A percentile compares a stretch with the other conserved stretches of the same genome.
Evolutionary conservation across 768 basidiomycete species (phyloP).

Genomic region (Suillus brevipes): DNA sequence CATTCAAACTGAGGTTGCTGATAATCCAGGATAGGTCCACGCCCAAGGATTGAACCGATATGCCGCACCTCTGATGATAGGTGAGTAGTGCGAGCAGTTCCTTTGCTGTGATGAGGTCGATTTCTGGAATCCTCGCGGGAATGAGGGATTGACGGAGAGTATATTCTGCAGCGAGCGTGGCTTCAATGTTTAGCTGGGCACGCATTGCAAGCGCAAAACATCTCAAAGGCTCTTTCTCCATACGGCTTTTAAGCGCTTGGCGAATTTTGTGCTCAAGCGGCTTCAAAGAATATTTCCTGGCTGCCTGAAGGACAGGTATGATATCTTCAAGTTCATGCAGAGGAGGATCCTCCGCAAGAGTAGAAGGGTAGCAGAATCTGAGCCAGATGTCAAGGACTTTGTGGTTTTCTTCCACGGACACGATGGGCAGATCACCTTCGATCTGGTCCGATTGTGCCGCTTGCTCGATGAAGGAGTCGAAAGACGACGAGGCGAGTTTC

Average conservation of each 20-base stretch:
- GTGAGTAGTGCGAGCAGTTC: slow-evolving; percentile 18
- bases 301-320: slow-evolving; percentile 6
- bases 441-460: slow-evolving; percentile 16
- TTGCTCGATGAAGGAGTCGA: slow-evolving; percentile 33
- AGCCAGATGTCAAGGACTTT: slow-evolving; percentile 13
- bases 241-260: slow-evolving; percentile 15
- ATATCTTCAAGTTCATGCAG: slow-evolving; percentile 5
- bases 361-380: slow-evolving; percentile 17
- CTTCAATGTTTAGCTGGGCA: slow-evolving; percentile 21
- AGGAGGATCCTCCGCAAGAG: slow-evolving; percentile 11
- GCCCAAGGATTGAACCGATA: slow-evolving; percentile 3
- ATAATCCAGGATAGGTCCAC: slow-evolving; percentile 10
- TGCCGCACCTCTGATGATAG: slow-evolving; percentile 13
- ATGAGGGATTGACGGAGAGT: slow-evolving; percentile 25
- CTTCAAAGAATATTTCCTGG: slow-evolving; percentile 10
- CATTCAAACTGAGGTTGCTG: neutral
- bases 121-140: slow-evolving; percentile 19
- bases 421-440: slow-evolving; percentile 8
- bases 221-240: slow-evolving; percentile 21
- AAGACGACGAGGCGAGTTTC: slow-evolving; percentile 37
- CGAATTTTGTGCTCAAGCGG: slow-evolving; percentile 14
- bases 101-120: slow-evolving; percentile 23
- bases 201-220: slow-evolving; percentile 29
- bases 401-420: slow-evolving; percentile 11
- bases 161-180: slow-evolving; percentile 21